Percentiles rank a stretch among this genome's conserved stretches.
Evolutionary conservation across 768 basidiomycete genomes (phyloP).

Genomic region (Phylloporus arenicola): DNA sequence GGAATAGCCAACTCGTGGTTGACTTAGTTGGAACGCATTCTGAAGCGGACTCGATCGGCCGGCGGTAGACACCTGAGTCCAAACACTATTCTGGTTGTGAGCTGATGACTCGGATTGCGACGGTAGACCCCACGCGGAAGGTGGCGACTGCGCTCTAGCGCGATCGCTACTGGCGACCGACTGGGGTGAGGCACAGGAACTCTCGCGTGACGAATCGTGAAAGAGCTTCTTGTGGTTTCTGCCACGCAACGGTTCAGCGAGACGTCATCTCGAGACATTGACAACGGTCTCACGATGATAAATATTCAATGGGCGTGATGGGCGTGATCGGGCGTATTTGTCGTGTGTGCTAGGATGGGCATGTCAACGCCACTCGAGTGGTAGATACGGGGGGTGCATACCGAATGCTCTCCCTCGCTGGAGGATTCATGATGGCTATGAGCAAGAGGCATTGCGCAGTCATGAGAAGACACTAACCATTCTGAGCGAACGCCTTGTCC

Average conservation of each 20-base stretch:
- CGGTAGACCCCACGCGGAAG: conserved; percentile 39
- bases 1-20: conserved; percentile 53
- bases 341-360: conserved; percentile 20
- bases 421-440: conserved; percentile 25
- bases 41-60: conserved; percentile 34
- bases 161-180: conserved; percentile 39
- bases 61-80: conserved; percentile 23
- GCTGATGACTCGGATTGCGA: conserved; percentile 30
- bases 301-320: conserved; percentile 32
- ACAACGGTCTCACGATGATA: conserved; percentile 25
- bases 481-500: conserved; percentile 33
- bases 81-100: conserved; percentile 21
- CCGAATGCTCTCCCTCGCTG: conserved; percentile 26
- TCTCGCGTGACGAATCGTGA: conserved; percentile 28
- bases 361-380: conserved; percentile 9
- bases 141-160: conserved; percentile 45
- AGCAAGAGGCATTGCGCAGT: conserved; percentile 30
- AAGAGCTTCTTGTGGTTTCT: conserved; percentile 31
- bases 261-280: conserved; percentile 3
- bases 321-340: conserved; percentile 33
- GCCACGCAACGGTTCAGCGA: conserved; percentile 9
- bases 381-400: conserved; percentile 13
- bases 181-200: conserved; percentile 27
- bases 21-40: conserved; percentile 33
- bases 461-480: conserved; percentile 35